phyloP scores from a whole-genome alignment of 768 basidiomycete genomes.

The Mycena chlorophos region DNA sequence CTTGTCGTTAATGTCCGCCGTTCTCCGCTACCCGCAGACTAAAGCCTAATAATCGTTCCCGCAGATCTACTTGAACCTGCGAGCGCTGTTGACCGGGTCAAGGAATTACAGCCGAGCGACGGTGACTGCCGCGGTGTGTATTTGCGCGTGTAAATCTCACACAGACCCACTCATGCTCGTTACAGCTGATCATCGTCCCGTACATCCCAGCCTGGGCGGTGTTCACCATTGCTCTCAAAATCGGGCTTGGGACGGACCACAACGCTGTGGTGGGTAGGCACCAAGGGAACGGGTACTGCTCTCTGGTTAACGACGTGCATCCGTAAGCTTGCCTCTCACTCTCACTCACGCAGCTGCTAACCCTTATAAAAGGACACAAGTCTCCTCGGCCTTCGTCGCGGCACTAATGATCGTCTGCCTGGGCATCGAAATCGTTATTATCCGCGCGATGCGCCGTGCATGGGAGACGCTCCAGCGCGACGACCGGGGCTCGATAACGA shows the following conservation, averaged over 20 bases:
- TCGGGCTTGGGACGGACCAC: constrained; percentile 8
- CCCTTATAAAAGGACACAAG: constrained; percentile 1
- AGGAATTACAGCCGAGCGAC: not conserved
- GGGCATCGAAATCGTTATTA: constrained; percentile 13
- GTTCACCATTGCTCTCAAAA: constrained; percentile 2
- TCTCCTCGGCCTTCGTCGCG: constrained; percentile 9
- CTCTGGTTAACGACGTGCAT: not conserved
- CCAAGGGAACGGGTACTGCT: constrained; percentile 7
- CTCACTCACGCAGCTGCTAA: not conserved
- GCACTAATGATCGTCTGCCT: constrained; percentile 11
- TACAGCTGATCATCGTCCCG: constrained; percentile 15
- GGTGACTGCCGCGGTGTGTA: constrained; percentile 10
- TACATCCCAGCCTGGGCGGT: constrained; percentile 19
- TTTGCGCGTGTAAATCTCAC: not conserved
- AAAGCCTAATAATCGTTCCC: not conserved
- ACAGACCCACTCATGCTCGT: not conserved
- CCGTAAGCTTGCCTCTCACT: constrained; percentile 1
- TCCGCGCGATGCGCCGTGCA: constrained; percentile 12
- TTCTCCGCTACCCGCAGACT: not conserved
- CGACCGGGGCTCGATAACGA: constrained; percentile 7
- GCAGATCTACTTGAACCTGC: constrained; percentile 15
- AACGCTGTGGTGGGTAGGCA: constrained; percentile 6
- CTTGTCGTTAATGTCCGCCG: constrained; percentile 24
- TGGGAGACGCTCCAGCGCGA: constrained; percentile 16
- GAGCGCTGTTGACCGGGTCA: constrained; percentile 5